These are phyloP conservation scores for Trametes gibbosa DNA, from an alignment of 768 basidiomycete genomes.

Conservation along the genomic window DNA sequence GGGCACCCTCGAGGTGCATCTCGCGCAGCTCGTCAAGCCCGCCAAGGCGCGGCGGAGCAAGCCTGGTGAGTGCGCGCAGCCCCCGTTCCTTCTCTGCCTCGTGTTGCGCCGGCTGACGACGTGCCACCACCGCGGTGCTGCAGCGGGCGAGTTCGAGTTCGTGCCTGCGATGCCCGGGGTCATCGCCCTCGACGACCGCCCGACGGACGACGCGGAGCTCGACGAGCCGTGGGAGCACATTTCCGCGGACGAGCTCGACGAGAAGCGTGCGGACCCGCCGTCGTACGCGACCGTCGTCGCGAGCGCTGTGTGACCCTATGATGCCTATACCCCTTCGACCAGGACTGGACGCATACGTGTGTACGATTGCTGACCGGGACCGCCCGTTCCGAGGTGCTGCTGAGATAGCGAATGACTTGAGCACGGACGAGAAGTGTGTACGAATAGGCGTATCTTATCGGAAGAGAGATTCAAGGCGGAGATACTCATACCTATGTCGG, in stretches of 20 bases:
- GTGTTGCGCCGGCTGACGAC: no score
- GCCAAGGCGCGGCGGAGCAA: slow-evolving; percentile 40
- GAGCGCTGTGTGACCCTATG: slow-evolving; percentile 8
- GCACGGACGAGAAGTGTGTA: background rate
- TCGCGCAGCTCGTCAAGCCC: slow-evolving; percentile 27
- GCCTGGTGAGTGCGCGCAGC: slow-evolving; percentile 40
- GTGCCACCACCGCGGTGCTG: no score
- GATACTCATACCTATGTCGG: background rate
- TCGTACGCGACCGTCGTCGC: slow-evolving; percentile 37
- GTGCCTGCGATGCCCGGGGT: slow-evolving; percentile 53
- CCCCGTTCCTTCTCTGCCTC: background rate
- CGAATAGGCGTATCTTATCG: background rate
- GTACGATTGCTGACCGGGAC: background rate
- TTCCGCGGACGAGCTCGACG: slow-evolving; percentile 38
- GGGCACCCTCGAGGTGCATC: slow-evolving; percentile 24
- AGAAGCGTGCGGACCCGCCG: slow-evolving; percentile 27
- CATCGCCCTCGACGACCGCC: slow-evolving; percentile 53
- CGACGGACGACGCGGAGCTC: slow-evolving; percentile 35
- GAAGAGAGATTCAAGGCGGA: background rate
- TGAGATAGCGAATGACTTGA: background rate
- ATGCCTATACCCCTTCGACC: background rate
- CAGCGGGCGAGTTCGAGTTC: slow-evolving; percentile 56
- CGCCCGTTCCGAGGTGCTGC: background rate
- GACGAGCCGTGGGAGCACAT: slow-evolving; percentile 65
- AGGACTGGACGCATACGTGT: no score